Evolutionary conservation across 2,329 filamentous ascomycete genomes (phyloP).

Genomic region (Stemphylium lycopersici): DNA sequence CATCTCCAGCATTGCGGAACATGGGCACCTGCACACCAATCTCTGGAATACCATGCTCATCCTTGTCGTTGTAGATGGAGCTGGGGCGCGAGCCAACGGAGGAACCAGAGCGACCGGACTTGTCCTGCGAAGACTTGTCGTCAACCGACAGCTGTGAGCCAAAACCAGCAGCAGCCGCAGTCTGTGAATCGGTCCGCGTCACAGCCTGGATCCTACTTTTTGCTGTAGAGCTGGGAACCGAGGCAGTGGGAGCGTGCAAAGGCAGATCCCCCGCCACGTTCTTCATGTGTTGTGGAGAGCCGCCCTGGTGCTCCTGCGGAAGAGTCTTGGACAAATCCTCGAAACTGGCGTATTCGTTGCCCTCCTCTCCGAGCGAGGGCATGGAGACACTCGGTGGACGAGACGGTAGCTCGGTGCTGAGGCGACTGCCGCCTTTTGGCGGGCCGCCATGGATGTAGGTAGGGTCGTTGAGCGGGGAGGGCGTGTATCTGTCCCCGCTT

Average conservation of each 20-base stretch:
- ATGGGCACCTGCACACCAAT: constrained; percentile 93
- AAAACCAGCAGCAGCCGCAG: constrained; percentile 83
- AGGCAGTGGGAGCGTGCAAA: constrained; percentile 87
- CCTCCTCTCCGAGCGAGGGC: constrained; percentile 87
- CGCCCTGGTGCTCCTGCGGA: constrained; percentile 37
- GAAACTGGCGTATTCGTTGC: constrained; percentile 80
- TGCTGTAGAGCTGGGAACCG: constrained; percentile 78
- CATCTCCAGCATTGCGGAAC: constrained; percentile 89
- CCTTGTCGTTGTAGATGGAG: constrained; percentile 63
- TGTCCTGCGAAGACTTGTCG: constrained; percentile 33
- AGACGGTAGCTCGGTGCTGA: constrained; percentile 52
- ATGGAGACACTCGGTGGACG: constrained; percentile 80
- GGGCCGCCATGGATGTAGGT: constrained; percentile 55
- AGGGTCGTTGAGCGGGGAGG: constrained; percentile 81
- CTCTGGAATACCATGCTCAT: constrained; percentile 88
- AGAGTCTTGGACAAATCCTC: constrained; percentile 49
- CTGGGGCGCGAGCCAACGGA: constrained; percentile 56
- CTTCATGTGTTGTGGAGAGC: constrained; percentile 73
- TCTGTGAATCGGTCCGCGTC: constrained; percentile 88
- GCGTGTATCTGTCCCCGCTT: constrained; percentile 77
- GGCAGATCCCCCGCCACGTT: constrained; percentile 81
- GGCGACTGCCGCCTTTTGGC: constrained; percentile 42
- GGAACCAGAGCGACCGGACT: constrained; percentile 40
- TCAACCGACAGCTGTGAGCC: constrained; percentile 63
- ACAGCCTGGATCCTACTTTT: constrained; percentile 83